Evolutionary conservation across 768 basidiomycete species (phyloP), one percentile per base, ranked within the genome.

Genomic region (Termitomyces sp.): DNA sequence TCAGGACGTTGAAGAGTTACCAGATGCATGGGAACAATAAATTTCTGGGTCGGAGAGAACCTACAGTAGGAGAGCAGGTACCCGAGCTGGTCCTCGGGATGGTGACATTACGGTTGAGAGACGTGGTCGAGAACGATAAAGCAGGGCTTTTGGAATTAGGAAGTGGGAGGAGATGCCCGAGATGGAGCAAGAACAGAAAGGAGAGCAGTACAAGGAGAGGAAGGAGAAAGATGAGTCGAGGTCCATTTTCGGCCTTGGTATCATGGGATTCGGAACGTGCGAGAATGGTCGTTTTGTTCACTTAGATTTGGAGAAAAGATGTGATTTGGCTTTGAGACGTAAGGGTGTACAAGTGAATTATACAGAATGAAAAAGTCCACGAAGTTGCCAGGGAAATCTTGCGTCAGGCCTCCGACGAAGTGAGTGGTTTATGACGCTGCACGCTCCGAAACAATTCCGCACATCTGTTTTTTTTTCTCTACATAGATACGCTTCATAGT

Each of bases 1-100:
- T 90, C 35, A 71, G 71, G 55, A 87, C 87, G 0, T 71, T 91
- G 65, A 75, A 75, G 66, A 76, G 73, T 35, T 91, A 89, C 56
- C 83, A 85, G 8, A 61, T 67, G 26, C 66, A 69, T 42, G 54
- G 61, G 14, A 64, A 58, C 1, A 53, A 43, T 45, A 43, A 47
- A 28, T 33, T 31, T 31, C 55, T 49, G 63, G 45, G 57, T 33
- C 55, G 60, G 50, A 44, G 53, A 45, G 52, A 43, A 42, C 26
- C 38, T 26, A 30, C 40, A 44, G 51, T 54, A 10, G 50, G 43
- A 23, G 58, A 48, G 7, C 53, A 60, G 33, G 43, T 46, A 49
- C 61, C 44, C 42, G 50, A 21, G 11, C 49, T 37, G 53, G 54
- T 17, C 50, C 53, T 33, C 55, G 58, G 37, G 4, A 30, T 30